Base-by-base conservation (phyloP, 176 grass and related monocot genomes). In the Phyllostachys edulis region DNA sequence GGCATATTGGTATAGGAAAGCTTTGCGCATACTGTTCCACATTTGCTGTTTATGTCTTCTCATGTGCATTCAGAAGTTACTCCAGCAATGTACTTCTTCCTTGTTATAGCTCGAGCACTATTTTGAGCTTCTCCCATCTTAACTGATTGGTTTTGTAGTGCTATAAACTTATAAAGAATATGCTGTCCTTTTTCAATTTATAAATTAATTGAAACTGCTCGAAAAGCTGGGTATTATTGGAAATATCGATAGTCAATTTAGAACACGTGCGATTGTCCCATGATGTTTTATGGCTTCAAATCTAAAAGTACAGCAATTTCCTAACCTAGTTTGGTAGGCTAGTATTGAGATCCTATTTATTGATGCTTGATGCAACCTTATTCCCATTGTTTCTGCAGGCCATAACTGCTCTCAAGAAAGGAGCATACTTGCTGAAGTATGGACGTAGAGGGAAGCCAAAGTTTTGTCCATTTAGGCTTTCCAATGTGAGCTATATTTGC, bases 331-430 rank as follows among this genome's bases (percentile, higher is more conserved):
- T 79, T 44, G 14, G 6, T 41, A 16, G 72, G 34, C 51, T 56
- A 76, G 47, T 69, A 16, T 56, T 73, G 41, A n/a, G 16, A 68
- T 6, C 26, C 47, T 85, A 29, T 38, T 34, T 55, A 77, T 7
- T 71, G 70, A 82, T 42, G 69, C 65, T 87, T 80, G 77, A 65
- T 72, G 83, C 55, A 73, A 34, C 63, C 34, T 63, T 67, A 15
- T 75, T 87, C 68, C 78, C 34, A 26, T 24, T 84, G 12, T 80
- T 83, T 69, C 61, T 84, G 62, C 69, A 92, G 93, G 93, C 93
- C 69, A 92, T 94, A 60, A 92, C 85, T 71, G 93, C 93, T 85
- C 93, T 94, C 67, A 94, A 94, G 86, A 94, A 94, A 90, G 93
- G 93, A 62, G 90, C 93, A 88, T 92, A 94, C 79, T 85, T 94